Conservation (phyloP, 108 stramenopile genomes). For the Pinguiococcus pyrenoidosus region DNA sequence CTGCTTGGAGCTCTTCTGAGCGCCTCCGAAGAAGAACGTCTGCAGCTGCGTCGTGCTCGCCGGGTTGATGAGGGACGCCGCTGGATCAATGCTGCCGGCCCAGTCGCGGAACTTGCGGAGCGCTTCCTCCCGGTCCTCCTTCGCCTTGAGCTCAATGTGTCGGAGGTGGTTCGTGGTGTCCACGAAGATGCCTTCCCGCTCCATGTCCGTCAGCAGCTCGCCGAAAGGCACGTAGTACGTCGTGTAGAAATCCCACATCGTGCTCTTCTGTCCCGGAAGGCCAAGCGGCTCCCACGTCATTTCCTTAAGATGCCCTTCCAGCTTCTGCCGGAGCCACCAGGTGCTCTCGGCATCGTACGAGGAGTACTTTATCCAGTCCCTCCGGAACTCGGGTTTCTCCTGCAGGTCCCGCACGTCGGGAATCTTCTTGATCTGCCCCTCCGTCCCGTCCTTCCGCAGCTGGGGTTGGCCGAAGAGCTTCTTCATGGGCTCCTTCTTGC, state of each 20-base stretch:
- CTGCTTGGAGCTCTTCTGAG: no score
- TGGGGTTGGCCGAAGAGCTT: constrained; percentile 52
- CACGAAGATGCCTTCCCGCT: constrained; percentile 74
- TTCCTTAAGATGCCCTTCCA: constrained; percentile 37
- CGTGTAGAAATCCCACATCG: constrained; percentile 81
- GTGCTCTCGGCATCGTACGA: constrained; percentile 76
- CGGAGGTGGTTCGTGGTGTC: constrained; percentile 72
- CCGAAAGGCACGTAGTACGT: constrained; percentile 77
- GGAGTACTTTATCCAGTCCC: constrained; percentile 69
- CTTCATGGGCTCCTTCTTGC: constrained; percentile 80
- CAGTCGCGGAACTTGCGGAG: constrained; percentile 53
- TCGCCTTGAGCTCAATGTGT: constrained; percentile 58
- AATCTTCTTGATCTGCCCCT: constrained; percentile 45
- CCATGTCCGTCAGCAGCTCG: constrained; percentile 91
- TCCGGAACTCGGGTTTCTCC: constrained; percentile 26
- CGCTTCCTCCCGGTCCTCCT: constrained; percentile 55
- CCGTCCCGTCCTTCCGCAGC: constrained; percentile 65
- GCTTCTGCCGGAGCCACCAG: constrained; percentile 48
- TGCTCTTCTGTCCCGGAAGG: not conserved
- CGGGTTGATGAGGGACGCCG: constrained; percentile 68
- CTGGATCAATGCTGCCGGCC: constrained; percentile 55
- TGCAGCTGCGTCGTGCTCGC: constrained; percentile 61
- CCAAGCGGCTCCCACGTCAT: constrained; percentile 39
- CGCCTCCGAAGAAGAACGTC: constrained; percentile 78
- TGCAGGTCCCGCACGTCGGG: constrained; percentile 2